Conservation (phyloP, 139 green algal genomes). For the Auxenochlorella protothecoides region DNA sequence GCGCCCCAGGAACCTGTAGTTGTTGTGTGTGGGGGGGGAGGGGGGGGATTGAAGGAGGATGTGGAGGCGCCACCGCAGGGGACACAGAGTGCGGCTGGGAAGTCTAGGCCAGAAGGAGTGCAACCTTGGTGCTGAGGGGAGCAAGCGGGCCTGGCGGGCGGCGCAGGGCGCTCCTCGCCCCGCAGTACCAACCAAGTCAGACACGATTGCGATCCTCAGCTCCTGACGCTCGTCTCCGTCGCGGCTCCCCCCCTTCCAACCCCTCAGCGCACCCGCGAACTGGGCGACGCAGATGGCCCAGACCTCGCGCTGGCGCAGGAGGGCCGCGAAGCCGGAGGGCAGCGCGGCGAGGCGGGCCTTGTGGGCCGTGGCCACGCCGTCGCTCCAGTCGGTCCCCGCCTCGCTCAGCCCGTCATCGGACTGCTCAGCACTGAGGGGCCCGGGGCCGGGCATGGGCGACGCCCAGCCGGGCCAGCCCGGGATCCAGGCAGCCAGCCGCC, state of each 20-base stretch:
- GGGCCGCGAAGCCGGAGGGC: conserved; percentile 16
- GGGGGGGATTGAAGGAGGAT: neutral
- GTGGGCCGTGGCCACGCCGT: conserved; percentile 9
- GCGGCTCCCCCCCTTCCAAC: neutral
- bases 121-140: no score
- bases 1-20: conserved; percentile 42
- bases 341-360: conserved; percentile 1
- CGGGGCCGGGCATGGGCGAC: neutral
- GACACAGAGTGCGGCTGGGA: no score
- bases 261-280: conserved; percentile 27
- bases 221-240: neutral
- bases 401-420: conserved; percentile 3
- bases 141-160: no score
- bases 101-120: no score
- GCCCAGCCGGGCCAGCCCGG: neutral
- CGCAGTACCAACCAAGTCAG: no score
- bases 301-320: conserved; percentile 42
- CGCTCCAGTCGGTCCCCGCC: conserved; percentile 13
- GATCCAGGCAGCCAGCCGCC: neutral
- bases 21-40: neutral
- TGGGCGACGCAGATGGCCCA: conserved; percentile 64
- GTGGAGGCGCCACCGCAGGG: neutral
- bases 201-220: neutral
- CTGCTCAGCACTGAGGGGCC: no score
- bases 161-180: no score